Conservation (phyloP, 1,284 basidiomycete genomes). For the Ceratobasidium sp. region DNA sequence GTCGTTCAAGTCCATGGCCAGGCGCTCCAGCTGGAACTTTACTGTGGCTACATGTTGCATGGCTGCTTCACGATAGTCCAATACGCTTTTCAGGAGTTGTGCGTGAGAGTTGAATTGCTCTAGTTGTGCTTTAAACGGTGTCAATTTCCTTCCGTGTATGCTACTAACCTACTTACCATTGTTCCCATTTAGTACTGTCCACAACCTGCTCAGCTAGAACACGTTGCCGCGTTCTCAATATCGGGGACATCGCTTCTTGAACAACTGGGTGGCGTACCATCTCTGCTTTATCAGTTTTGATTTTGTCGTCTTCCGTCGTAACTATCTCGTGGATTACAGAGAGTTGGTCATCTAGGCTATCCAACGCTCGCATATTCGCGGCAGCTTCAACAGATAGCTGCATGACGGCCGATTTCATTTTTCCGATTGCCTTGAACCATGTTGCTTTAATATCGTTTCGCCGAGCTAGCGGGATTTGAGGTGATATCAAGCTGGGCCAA, state of each 20-base stretch:
- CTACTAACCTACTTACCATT: neutral
- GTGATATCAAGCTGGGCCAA: neutral
- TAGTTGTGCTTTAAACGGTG: neutral
- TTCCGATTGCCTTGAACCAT: conserved; percentile 4
- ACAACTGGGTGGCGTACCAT: neutral
- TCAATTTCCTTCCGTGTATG: neutral
- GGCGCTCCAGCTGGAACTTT: neutral
- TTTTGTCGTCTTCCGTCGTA: neutral
- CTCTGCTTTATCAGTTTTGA: neutral
- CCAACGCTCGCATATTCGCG: neutral
- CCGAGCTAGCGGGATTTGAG: neutral
- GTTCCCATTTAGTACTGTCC: neutral
- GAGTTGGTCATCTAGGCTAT: neutral
- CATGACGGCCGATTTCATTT: neutral
- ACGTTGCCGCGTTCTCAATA: neutral
- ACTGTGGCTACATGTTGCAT: neutral
- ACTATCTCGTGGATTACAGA: neutral
- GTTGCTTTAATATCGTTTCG: neutral
- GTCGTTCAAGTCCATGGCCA: neutral
- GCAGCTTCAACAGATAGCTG: neutral
- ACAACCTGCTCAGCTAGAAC: neutral
- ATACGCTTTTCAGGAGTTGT: neutral
- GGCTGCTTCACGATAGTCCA: neutral
- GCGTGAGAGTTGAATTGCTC: neutral
- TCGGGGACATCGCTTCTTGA: no score